Base-by-base conservation (phyloP, 2,329 filamentous ascomycete genomes). In the Nigrospora osmanthi region DNA sequence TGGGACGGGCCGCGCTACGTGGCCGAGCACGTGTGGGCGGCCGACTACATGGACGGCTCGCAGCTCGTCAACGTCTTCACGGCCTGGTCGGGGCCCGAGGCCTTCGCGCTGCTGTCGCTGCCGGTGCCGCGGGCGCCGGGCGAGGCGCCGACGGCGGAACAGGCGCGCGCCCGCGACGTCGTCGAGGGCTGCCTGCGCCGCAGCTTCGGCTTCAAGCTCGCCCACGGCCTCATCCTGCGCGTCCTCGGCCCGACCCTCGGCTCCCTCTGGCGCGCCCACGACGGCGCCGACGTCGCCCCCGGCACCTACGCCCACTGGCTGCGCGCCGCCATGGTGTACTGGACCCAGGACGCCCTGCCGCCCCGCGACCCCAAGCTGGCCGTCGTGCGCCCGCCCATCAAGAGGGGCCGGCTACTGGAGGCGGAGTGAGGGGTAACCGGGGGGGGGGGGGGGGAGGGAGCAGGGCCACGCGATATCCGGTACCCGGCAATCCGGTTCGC, bases 261-360 rank as follows among this genome's bases (percentile, higher is more conserved):
- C 1, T 73, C 72, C 23, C 50, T 76, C 31, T 80, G 75, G 75
- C 68, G 71, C 55, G 67, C 66, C 32, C 50, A 78, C 50, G 56
- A 60, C 2, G 75, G 72, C 2, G 68, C 67, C 0, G 75, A 80
- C 52, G 52, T 68, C 53, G 60, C 71, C 2, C 62, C 65, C 1
- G 69, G 71, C 4, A 80, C 75, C 1, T 79, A 79, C 57, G 74
- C 69, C 3, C 66, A 72, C 47, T 80, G 73, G 75, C 50, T 80
- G 42, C 63, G 76, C 16, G 59, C 76, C 54, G 76, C 64, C 1
- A 73, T 68, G 45, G 54, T 67, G 10, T 59, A 72, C 55, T 76
- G 70, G 69, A 63, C 51, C 35, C 75, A 69, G 50, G 61, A 70
- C 45, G 49, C 58, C 0, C 36, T 73, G 14, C 72, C 71, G 1